Base-by-base conservation (phyloP, 176 grass and related monocot species). In the Juncus effusus region DNA sequence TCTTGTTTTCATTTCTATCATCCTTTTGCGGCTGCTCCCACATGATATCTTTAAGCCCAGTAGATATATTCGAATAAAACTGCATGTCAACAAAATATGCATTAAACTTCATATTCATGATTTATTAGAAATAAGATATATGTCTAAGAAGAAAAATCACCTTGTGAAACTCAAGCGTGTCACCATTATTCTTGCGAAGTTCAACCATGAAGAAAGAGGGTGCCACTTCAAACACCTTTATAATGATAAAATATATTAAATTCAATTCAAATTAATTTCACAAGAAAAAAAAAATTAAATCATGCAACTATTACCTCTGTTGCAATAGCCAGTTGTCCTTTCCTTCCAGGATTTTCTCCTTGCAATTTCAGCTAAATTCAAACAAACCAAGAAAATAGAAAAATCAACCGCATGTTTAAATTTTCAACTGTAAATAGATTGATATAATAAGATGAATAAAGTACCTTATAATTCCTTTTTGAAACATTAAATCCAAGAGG, bases 401-500 rank as follows among this genome's bases (percentile, higher is more conserved):
- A 19, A 56, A 69, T 13, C 45, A 69, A 40, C 15, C 2, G 9
- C 65, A 56, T 38, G 7, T 38, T 62, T 38, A 40, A 62, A 62
- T 38, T 39, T 9, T 13, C 65, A 69, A 39, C 10, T 5, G 16
- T 13, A 51, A 15, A 55, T 36, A 69, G 35, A 56, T 41, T 28
- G 19, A 28, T 28, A 28, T 28, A 28, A 28, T 28, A 28, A 28
- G 19, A 28, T 28, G 19, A 28, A 28, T 28, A 47, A 47, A 47
- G 44, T 47, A 97, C 94, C 94, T 97, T 97, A n/a, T 97, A 97
- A 65, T 92, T 92, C 42, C 84, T 80, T 61, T 93, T 97, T 78
- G 89, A 77, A 36, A 88, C 82, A 69, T 86, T 88, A 38, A 97
- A 97, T 38, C 94, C 94, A 80, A 97, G 78, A 51, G 88, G 94